Percentiles rank a stretch among this genome's conserved stretches.
Evolutionary conservation across 2,329 filamentous ascomycete species (phyloP).

Genomic region (Triangularia verruculosa): DNA sequence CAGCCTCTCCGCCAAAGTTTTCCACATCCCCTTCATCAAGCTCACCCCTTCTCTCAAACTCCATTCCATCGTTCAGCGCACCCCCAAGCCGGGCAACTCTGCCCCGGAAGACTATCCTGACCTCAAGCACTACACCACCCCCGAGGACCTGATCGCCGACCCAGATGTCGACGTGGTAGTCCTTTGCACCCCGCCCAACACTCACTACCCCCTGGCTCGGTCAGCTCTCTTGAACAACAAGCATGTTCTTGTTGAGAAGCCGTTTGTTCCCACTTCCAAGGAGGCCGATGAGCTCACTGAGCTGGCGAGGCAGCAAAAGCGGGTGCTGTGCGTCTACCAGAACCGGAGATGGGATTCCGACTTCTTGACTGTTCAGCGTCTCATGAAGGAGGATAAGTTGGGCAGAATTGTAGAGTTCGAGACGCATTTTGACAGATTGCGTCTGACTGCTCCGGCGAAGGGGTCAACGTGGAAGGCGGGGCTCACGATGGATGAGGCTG

Average conservation of each 20-base stretch:
- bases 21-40: constrained; percentile 77
- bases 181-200: constrained; percentile 68
- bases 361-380: constrained; percentile 65
- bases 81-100: constrained; percentile 61
- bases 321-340: constrained; percentile 66
- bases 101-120: constrained; percentile 65
- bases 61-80: constrained; percentile 73
- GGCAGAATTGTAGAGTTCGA: constrained; percentile 76
- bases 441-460: constrained; percentile 49
- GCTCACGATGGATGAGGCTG: constrained; percentile 57
- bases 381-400: constrained; percentile 57
- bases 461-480: constrained; percentile 64
- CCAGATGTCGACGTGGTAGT: constrained; percentile 65
- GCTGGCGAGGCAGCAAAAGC: constrained; percentile 49
- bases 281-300: constrained; percentile 63
- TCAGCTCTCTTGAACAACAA: constrained; percentile 66
- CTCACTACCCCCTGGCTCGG: constrained; percentile 65
- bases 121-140: constrained; percentile 61
- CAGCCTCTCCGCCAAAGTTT: constrained; percentile 68
- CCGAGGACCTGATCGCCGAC: constrained; percentile 64
- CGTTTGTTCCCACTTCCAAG: constrained; percentile 69
- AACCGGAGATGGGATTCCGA: constrained; percentile 77
- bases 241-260: constrained; percentile 80
- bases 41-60: constrained; percentile 63
- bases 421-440: constrained; percentile 76